A percentile compares a stretch with the other conserved stretches of the same genome.
Conservation (phyloP, 345 rosid genomes). For the Eucalyptus marginata region DNA sequence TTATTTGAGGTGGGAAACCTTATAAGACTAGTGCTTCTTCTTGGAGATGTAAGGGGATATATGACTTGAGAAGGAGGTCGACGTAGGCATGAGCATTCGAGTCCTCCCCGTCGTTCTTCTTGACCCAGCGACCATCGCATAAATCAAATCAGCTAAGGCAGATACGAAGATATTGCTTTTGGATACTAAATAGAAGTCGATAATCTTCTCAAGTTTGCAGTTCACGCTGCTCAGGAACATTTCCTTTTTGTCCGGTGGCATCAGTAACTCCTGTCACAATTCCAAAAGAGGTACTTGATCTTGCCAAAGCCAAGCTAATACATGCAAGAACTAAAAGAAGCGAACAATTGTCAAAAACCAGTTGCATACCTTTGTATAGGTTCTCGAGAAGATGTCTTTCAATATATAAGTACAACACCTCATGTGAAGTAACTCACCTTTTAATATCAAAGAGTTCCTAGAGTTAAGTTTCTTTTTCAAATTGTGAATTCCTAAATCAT, state of each 20-base stretch:
- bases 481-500: no score
- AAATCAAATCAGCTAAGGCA: slow-evolving; percentile 12
- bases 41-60: slow-evolving; percentile 18
- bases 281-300: neutral
- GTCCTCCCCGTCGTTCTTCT: slow-evolving; percentile 25
- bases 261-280: slow-evolving; percentile 9
- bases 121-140: slow-evolving; percentile 16
- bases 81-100: slow-evolving; percentile 14
- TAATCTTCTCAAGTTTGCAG: slow-evolving; percentile 15
- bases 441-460: no score
- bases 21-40: neutral
- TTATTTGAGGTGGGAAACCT: neutral
- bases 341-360: neutral
- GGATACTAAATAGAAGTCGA: slow-evolving; percentile 18
- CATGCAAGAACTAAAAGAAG: neutral
- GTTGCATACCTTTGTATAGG: slow-evolving; percentile 20
- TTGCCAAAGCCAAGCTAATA: neutral
- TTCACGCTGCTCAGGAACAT: slow-evolving; percentile 10
- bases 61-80: slow-evolving; percentile 2
- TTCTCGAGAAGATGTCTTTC: slow-evolving; percentile 22
- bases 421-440: no score
- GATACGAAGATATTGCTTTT: slow-evolving; percentile 19
- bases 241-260: slow-evolving; percentile 8
- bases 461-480: no score
- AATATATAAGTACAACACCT: no score